Conservation (phyloP, 306 rosid genomes). For the Malus asiatica region DNA sequence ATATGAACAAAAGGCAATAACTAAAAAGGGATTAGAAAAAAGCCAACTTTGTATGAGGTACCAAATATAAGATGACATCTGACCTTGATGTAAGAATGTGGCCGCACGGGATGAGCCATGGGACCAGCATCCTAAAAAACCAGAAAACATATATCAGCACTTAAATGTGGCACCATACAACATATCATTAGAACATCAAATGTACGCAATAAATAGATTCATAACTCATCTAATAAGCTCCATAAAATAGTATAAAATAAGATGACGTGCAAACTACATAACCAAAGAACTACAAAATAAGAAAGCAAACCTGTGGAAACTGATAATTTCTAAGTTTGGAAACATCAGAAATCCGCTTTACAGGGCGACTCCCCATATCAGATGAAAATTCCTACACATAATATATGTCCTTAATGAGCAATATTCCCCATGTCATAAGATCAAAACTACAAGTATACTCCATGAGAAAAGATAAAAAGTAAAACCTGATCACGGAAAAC, state of each 20-base stretch:
- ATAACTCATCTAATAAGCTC: background rate
- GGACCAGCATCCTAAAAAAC: slow-evolving; percentile 90
- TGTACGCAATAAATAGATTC: background rate
- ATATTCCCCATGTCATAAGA: background rate
- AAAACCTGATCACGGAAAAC: slow-evolving; percentile 94
- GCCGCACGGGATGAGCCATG: slow-evolving; percentile 99
- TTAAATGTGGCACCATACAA: background rate
- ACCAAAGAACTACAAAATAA: background rate
- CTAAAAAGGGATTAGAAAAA: background rate
- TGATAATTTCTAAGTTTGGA: slow-evolving; percentile 84
- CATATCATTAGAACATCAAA: background rate
- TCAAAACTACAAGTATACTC: background rate
- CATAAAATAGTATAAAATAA: background rate
- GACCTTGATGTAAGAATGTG: slow-evolving; percentile 99
- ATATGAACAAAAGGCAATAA: slow-evolving; percentile 18
- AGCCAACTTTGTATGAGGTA: background rate
- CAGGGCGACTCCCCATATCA: slow-evolving; percentile 94
- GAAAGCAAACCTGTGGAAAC: slow-evolving; percentile 82
- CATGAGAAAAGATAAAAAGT: slow-evolving; percentile 5
- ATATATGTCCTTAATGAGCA: slow-evolving; percentile 3
- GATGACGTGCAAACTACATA: background rate
- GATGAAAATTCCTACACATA: slow-evolving; percentile 83
- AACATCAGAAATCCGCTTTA: slow-evolving; percentile 81
- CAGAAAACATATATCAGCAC: slow-evolving; percentile 7
- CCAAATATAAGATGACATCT: slow-evolving; percentile 16